Percentiles rank a stretch among this genome's conserved stretches.
phyloP scores from a whole-genome alignment of 2,329 filamentous ascomycete genomes.

The Paracoccidioides lutzii region DNA sequence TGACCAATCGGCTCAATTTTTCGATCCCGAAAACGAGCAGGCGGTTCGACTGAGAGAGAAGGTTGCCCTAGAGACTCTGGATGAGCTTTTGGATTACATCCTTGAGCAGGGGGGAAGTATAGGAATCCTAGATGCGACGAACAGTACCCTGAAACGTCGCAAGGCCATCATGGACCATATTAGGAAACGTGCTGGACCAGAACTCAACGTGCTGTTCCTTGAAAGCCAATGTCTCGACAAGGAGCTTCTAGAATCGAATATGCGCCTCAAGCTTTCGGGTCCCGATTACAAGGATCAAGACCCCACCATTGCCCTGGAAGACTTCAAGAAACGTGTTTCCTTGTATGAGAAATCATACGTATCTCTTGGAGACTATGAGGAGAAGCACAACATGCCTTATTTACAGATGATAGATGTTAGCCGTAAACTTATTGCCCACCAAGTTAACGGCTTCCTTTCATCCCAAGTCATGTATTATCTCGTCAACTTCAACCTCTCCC shows the following conservation, averaged over 20 bases:
- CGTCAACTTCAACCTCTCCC: conserved; percentile 90
- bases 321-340: conserved; percentile 84
- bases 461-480: conserved; percentile 89
- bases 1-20: conserved; percentile 87
- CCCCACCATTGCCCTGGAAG: conserved; percentile 65
- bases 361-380: conserved; percentile 80
- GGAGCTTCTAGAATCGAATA: conserved; percentile 80
- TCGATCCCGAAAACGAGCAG: conserved; percentile 75
- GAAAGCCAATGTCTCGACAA: conserved; percentile 87
- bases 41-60: conserved; percentile 79
- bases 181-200: conserved; percentile 66
- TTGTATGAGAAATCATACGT: conserved; percentile 93
- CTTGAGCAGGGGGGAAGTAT: conserved; percentile 71
- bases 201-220: conserved; percentile 82
- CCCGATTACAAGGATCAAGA: conserved; percentile 95
- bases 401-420: conserved; percentile 98
- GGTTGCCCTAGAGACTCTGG: conserved; percentile 79
- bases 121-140: conserved; percentile 92
- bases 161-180: conserved; percentile 75
- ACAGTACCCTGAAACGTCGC: conserved; percentile 79
- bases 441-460: conserved; percentile 81
- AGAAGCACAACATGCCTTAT: conserved; percentile 81
- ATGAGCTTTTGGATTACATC: conserved; percentile 85
- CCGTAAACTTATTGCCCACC: conserved; percentile 80
- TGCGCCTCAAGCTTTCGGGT: conserved; percentile 89